These are phyloP conservation scores for Klebsormidium nitens DNA, from an alignment of 139 green algal species.

Conservation along the genomic window DNA sequence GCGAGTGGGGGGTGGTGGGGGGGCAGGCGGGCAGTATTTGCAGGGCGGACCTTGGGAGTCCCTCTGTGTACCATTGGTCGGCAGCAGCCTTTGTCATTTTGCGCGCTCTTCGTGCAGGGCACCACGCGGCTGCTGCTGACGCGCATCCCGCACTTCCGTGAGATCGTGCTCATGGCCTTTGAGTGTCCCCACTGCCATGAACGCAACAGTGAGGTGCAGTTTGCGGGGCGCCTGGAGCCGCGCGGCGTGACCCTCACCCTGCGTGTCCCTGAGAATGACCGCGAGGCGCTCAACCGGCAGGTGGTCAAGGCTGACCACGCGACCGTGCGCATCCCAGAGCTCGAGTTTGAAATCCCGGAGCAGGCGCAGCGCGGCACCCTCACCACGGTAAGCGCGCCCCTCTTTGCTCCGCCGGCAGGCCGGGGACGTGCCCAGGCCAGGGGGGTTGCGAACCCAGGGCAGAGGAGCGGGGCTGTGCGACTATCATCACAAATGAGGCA, in stretches of 20 bases:
- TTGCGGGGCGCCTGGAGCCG: conserved; percentile 45
- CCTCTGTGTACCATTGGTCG: background rate
- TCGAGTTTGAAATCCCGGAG: conserved; percentile 64
- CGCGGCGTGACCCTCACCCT: conserved; percentile 46
- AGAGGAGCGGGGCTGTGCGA: too few relatives aligned
- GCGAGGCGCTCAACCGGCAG: conserved; percentile 45
- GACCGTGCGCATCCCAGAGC: conserved; percentile 47
- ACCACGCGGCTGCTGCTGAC: conserved; percentile 50
- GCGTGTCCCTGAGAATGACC: conserved; percentile 29
- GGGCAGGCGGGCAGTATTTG: too few relatives aligned
- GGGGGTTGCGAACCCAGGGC: too few relatives aligned
- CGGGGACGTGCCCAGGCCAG: too few relatives aligned
- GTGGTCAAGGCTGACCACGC: conserved; percentile 62
- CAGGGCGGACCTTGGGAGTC: background rate
- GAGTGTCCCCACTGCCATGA: conserved; percentile 55
- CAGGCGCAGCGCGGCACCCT: conserved; percentile 50
- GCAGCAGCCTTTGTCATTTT: background rate
- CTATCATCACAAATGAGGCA: too few relatives aligned
- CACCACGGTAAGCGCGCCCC: conserved; percentile 51
- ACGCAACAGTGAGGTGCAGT: conserved; percentile 60
- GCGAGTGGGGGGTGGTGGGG: too few relatives aligned
- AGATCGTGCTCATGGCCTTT: conserved; percentile 56
- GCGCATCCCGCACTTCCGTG: conserved; percentile 54
- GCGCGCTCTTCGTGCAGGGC: conserved; percentile 35
- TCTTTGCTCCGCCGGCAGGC: too few relatives aligned